Evolutionary conservation across 352 stramenopile genomes (phyloP).

Genomic region (Phytopythium helicoides): DNA sequence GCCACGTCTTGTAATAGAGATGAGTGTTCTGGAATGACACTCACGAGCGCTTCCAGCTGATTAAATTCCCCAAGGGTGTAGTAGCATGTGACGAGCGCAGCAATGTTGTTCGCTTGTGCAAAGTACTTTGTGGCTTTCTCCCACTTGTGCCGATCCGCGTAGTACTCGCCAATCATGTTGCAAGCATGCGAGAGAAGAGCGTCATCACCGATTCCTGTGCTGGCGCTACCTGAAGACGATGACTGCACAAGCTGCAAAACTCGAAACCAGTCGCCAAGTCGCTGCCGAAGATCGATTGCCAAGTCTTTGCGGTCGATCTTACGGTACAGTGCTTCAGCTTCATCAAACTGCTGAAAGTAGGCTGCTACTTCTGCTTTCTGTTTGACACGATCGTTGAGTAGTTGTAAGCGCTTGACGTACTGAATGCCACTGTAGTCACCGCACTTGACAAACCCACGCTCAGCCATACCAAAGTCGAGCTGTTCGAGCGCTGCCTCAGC

Average conservation of each 20-base stretch:
- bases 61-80: conserved; percentile 90
- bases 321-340: conserved; percentile 89
- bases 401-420: conserved; percentile 88
- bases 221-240: not conserved
- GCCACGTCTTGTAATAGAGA: conserved; percentile 84
- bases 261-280: conserved; percentile 92
- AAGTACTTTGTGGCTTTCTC: conserved; percentile 93
- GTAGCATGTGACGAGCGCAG: conserved; percentile 84
- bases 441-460: conserved; percentile 91
- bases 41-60: conserved; percentile 80
- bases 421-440: conserved; percentile 92
- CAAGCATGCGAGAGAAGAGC: conserved; percentile 76
- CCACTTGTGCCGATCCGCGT: conserved; percentile 90
- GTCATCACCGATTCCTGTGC: conserved; percentile 65
- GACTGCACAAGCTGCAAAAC: conserved; percentile 85
- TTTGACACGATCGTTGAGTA: conserved; percentile 90
- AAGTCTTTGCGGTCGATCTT: conserved; percentile 95
- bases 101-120: conserved; percentile 73
- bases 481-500: conserved; percentile 88
- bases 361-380: conserved; percentile 89
- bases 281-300: conserved; percentile 87
- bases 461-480: conserved; percentile 90
- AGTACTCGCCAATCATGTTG: conserved; percentile 92
- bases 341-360: conserved; percentile 92
- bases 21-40: conserved; percentile 80